Base-by-base conservation (phyloP, 2,329 filamentous ascomycete species). In the Aspergillus sp. region DNA sequence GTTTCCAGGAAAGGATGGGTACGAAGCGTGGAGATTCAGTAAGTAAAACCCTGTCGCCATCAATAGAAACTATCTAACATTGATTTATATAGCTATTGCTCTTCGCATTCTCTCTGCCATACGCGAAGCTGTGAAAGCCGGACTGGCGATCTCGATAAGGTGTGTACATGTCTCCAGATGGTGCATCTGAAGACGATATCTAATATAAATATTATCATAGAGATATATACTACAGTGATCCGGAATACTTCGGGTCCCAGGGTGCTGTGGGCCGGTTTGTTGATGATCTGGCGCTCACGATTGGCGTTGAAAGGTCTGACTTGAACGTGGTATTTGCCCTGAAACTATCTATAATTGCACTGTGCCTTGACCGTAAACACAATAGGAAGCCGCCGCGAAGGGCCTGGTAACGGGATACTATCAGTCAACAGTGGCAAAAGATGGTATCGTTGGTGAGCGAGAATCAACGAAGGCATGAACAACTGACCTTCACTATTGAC, bases 211-310 rank as follows among this genome's bases (percentile, higher is more conserved):
- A 17, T 17, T 35, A 11, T 35, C 2, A 31, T 15, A 87, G 86
- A 60, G 86, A 88, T 62, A 82, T 88, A 31, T 88, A 84, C 64
- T 88, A 88, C 66, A 80, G 79, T 50, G 83, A 87, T 60, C 84
- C 85, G 1, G 76, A 77, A 41, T 76, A 86, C 8, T 88, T 88
- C 64, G 76, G 78, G 41, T 82, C 79, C 39, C 86, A 88, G 63
- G 66, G 71, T 14, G 73, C 81, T 1, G 84, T 88, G 3, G 82
- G 88, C 68, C 75, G 75, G 51, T 82, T 82, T 54, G 76, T 88
- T 11, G 86, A 88, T 66, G 83, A 86, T 61, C 74, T 88, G 53
- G 84, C 85, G 2, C 81, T 77, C 62, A 87, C 85, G 0, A 82
- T 88, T 61, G 78, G 78, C 4, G 79, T 87, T 14, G 75, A 81